These are phyloP conservation scores for Hypoxylon fuscum DNA, from an alignment of 495 filamentous ascomycete species.

Conservation along the genomic window DNA sequence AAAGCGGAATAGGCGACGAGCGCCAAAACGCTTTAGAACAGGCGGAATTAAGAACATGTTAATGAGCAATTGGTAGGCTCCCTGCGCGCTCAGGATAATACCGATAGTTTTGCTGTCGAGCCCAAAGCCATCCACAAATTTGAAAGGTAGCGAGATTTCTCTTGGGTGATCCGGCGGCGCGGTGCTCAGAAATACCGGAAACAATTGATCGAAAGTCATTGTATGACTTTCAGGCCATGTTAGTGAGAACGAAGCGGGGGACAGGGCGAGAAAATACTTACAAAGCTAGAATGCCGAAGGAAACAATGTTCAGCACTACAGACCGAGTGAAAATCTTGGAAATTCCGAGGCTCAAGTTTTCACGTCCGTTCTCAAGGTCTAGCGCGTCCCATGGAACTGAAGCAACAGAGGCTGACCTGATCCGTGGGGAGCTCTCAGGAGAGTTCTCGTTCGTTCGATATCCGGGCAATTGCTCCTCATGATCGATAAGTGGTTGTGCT, in stretches of 20 bases:
- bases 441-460: constrained; percentile 71
- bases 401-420: constrained; percentile 47
- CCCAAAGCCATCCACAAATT: constrained; percentile 87
- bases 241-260: constrained; percentile 25
- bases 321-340: constrained; percentile 74
- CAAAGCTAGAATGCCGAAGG: constrained; percentile 94
- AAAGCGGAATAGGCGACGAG: constrained; percentile 79
- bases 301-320: constrained; percentile 83
- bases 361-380: constrained; percentile 35
- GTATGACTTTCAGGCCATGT: constrained; percentile 61
- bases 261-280: constrained; percentile 61
- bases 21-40: constrained; percentile 74
- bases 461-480: constrained; percentile 65
- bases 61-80: constrained; percentile 85
- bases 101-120: constrained; percentile 84
- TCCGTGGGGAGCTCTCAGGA: constrained; percentile 59
- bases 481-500: constrained; percentile 61
- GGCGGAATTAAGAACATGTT: constrained; percentile 85
- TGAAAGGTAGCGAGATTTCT: constrained; percentile 72
- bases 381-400: constrained; percentile 40
- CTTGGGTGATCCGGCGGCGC: constrained; percentile 56
- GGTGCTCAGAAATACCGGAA: constrained; percentile 91
- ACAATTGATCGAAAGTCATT: constrained; percentile 92
- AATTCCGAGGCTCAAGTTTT: constrained; percentile 38
- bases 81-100: constrained; percentile 85